Percentiles rank a stretch among this genome's conserved stretches.
These are phyloP conservation scores for Paspalum notatum DNA, from an alignment of 176 grass and related monocot species.

Conservation along the genomic window DNA sequence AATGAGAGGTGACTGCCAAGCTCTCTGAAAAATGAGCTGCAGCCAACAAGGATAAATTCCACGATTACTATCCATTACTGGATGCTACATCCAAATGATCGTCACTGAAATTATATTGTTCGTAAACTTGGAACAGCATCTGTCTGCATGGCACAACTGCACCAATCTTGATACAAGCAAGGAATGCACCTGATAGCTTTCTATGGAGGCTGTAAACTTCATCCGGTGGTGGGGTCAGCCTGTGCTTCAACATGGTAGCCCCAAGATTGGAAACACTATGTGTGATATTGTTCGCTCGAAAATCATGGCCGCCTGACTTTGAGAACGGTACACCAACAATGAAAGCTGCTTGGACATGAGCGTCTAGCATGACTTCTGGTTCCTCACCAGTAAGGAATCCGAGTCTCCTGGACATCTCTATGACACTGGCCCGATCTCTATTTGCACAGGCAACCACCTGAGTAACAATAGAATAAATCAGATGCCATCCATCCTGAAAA, in stretches of 20 bases:
- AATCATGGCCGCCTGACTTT: slow-evolving; percentile 69
- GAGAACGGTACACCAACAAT: slow-evolving; percentile 87
- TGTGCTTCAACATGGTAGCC: slow-evolving; percentile 91
- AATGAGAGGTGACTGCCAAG: slow-evolving; percentile 1
- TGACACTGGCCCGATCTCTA: slow-evolving; percentile 62
- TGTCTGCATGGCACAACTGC: slow-evolving; percentile 90
- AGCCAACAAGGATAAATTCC: neutral
- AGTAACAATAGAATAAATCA: neutral
- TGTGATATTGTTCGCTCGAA: slow-evolving; percentile 73
- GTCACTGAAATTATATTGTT: slow-evolving; percentile 60
- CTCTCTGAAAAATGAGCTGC: slow-evolving; percentile 55
- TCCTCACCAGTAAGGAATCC: slow-evolving; percentile 91
- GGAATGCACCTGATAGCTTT: slow-evolving; percentile 93
- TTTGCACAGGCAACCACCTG: slow-evolving; percentile 94
- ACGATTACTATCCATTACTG: slow-evolving; percentile 37
- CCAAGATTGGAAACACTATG: slow-evolving; percentile 84
- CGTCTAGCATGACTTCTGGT: slow-evolving; percentile 85
- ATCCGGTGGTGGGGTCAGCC: slow-evolving; percentile 82
- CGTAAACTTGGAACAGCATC: slow-evolving; percentile 67
- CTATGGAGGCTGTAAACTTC: slow-evolving; percentile 94
- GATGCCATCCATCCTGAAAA: neutral
- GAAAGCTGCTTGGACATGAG: slow-evolving; percentile 86
- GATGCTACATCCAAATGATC: slow-evolving; percentile 46
- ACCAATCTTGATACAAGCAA: slow-evolving; percentile 91
- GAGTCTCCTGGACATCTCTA: slow-evolving; percentile 85